Evolutionary conservation across 2,329 filamentous ascomycete genomes (phyloP), one percentile per base, ranked within the genome.

Genomic region (Ascochyta koolunga): DNA sequence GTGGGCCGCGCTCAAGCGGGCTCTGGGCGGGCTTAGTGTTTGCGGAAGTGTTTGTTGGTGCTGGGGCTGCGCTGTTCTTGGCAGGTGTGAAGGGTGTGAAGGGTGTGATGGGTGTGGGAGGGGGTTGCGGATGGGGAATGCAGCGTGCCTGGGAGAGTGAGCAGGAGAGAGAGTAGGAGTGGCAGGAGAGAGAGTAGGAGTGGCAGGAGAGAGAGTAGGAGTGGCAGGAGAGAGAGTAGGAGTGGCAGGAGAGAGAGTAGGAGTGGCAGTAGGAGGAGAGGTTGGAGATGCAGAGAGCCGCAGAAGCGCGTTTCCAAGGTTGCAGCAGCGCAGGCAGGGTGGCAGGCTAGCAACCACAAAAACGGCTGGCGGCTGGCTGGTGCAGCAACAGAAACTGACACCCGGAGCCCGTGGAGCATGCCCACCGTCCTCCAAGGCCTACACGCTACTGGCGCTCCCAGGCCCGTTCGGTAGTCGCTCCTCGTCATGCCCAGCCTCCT

Each of bases 241-340:
- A 5, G 9, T 16, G 29, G 9, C n/a, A n/a, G 7, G 13, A 32
- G 10, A 15, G 16, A 37, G 24, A 13, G 35, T 8, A n/a, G 21
- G 15, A 16, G 33, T 18, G 33, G n/a, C 24, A 36, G 11, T 32
- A 33, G 24, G 31, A 3, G 31, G 16, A 10, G 16, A n/a, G 6
- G 10, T 31, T 38, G 50, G 50, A 42, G 50, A 32, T 40, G 45
- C 13, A 29, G 39, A 53, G 42, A 5, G 38, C 50, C 38, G 39
- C 50, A 47, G 24, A 31, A 32, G 38, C 43, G 44, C 37, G 35
- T 54, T 48, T 53, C 50, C 49, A 51, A 45, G 41, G 41, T 51
- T 44, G 47, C 46, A 50, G 47, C 47, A 43, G 7, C 29, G 27
- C 11, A 39, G n/a, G 33, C 40, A 31, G 40, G 40, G 33, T 43